Percentiles rank a stretch among this genome's conserved stretches.
Conservation (phyloP, 441 rosid genomes). For the Rhodomyrtus psidioides region DNA sequence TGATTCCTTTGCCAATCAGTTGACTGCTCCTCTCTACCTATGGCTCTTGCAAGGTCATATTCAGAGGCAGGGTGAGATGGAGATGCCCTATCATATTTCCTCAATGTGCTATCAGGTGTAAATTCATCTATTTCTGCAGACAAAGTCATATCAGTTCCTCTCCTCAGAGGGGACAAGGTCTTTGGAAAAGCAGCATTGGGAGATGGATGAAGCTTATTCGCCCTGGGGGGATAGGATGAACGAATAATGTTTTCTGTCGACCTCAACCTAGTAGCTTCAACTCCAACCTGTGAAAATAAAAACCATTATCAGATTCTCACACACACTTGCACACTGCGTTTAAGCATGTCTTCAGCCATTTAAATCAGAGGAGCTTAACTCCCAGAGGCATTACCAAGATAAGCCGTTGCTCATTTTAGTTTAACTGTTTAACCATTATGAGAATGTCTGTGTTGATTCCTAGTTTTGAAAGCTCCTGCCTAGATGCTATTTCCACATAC, state of each 20-base stretch:
- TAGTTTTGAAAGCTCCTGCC: not conserved
- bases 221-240: conserved; percentile 36
- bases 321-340: conserved; percentile 11
- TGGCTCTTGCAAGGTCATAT: conserved; percentile 40
- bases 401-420: not conserved
- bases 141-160: conserved; percentile 27
- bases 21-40: conserved; percentile 42
- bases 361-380: conserved; percentile 31
- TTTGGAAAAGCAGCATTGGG: conserved; percentile 32
- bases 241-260: conserved; percentile 26
- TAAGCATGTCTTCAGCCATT: conserved; percentile 5
- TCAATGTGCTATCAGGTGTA: conserved; percentile 42
- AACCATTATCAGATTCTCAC: conserved; percentile 41
- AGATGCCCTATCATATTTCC: conserved; percentile 56
- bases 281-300: conserved; percentile 26
- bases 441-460: not conserved
- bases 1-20: conserved; percentile 53
- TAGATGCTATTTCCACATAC: not conserved
- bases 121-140: conserved; percentile 40
- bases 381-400: not conserved
- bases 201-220: conserved; percentile 32
- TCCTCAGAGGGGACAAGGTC: conserved; percentile 29
- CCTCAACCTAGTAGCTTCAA: conserved; percentile 32
- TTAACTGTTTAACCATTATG: not conserved
- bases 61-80: conserved; percentile 51